A percentile compares a stretch with the other conserved stretches of the same genome.
These are phyloP conservation scores for Cryptococcus sp. DNA, from an alignment of 1,284 basidiomycete genomes.

Conservation along the genomic window DNA sequence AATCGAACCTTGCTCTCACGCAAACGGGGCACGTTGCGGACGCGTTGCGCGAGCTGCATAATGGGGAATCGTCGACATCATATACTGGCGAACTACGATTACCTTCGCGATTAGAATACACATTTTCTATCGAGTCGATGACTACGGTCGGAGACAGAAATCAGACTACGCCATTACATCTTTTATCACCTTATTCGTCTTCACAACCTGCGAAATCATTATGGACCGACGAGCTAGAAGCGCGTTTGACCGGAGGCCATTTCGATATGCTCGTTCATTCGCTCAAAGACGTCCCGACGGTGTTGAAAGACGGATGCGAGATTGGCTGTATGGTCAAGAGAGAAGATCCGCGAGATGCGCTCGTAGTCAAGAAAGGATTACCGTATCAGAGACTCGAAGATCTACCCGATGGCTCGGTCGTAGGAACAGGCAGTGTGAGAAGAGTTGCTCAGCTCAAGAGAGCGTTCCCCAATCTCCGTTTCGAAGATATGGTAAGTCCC, in stretches of 20 bases:
- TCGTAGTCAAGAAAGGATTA: slow-evolving; percentile 81
- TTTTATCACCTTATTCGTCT: slow-evolving; percentile 46
- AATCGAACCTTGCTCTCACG: slow-evolving; percentile 79
- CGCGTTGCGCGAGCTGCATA: slow-evolving; percentile 58
- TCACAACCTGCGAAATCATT: slow-evolving; percentile 68
- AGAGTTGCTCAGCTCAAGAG: slow-evolving; percentile 87
- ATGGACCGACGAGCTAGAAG: slow-evolving; percentile 95
- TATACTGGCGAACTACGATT: background rate
- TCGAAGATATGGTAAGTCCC: slow-evolving; percentile 81
- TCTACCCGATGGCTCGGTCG: slow-evolving; percentile 80
- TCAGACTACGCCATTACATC: slow-evolving; percentile 63
- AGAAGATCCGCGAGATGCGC: slow-evolving; percentile 84
- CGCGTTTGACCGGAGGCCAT: slow-evolving; percentile 66
- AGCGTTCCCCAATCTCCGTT: slow-evolving; percentile 74
- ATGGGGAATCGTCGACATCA: slow-evolving; percentile 3
- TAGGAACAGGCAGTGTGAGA: slow-evolving; percentile 93
- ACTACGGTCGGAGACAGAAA: slow-evolving; percentile 90
- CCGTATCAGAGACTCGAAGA: slow-evolving; percentile 77
- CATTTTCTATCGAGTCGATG: slow-evolving; percentile 79
- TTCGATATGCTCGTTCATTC: slow-evolving; percentile 95
- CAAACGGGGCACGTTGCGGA: slow-evolving; percentile 77
- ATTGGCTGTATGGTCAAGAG: slow-evolving; percentile 83
- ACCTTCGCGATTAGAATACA: slow-evolving; percentile 18
- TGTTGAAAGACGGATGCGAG: slow-evolving; percentile 77
- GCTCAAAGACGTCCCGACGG: slow-evolving; percentile 92